Evolutionary conservation across 2,329 filamentous ascomycete species (phyloP).

Genomic region (Phialophora verrucosa): DNA sequence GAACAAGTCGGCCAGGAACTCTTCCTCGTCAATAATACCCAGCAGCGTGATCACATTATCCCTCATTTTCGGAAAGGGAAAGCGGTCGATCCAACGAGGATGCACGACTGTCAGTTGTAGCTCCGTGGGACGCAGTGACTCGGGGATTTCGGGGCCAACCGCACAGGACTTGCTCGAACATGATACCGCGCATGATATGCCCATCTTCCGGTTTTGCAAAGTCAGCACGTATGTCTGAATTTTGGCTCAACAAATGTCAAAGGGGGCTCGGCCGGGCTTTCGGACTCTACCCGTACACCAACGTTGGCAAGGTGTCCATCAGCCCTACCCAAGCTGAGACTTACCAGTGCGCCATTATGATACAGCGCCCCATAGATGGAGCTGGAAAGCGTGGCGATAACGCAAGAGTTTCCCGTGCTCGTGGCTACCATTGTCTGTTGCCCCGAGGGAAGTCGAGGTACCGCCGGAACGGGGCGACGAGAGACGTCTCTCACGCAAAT

Average conservation of each 20-base stretch:
- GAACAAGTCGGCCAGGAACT: slow-evolving; percentile 46
- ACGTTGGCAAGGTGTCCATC: not conserved
- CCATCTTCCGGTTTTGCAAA: slow-evolving; percentile 14
- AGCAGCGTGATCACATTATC: slow-evolving; percentile 45
- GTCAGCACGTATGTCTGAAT: not conserved
- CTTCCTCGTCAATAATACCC: slow-evolving; percentile 46
- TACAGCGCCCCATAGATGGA: slow-evolving; percentile 26
- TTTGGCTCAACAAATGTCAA: not conserved
- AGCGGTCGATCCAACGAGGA: slow-evolving; percentile 49
- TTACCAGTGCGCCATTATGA: slow-evolving; percentile 25
- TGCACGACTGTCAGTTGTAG: slow-evolving; percentile 20
- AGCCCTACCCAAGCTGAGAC: not conserved
- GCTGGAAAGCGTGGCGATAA: not conserved
- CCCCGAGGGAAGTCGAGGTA: slow-evolving; percentile 2
- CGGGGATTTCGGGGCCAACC: slow-evolving; percentile 19
- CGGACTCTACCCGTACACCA: not conserved
- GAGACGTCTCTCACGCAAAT: not conserved
- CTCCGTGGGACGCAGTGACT: slow-evolving; percentile 19
- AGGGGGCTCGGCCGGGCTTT: not conserved
- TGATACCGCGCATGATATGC: slow-evolving; percentile 14
- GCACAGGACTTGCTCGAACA: slow-evolving; percentile 9
- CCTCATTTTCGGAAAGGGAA: slow-evolving; percentile 50
- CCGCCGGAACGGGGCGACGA: not conserved
- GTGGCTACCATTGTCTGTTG: slow-evolving; percentile 3
- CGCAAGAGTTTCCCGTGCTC: not conserved